These are phyloP conservation scores for Mycena venus DNA, from an alignment of 768 basidiomycete genomes.

Conservation along the genomic window DNA sequence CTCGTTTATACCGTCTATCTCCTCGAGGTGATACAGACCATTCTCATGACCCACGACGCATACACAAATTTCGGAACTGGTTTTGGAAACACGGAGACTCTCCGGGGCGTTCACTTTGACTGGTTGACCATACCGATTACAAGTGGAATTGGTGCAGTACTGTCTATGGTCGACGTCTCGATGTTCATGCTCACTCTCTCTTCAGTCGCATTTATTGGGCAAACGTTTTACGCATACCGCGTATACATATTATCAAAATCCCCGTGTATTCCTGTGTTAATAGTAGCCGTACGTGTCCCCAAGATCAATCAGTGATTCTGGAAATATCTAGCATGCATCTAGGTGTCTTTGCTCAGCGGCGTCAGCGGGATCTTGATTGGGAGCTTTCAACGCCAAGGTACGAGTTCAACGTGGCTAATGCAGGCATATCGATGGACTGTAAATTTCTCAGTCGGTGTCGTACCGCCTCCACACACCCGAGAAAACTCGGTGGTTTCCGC, in stretches of 20 bases:
- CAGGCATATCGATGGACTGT: background rate
- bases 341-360: background rate
- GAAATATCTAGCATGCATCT: too few species aligned
- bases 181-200: background rate
- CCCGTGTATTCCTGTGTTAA: background rate
- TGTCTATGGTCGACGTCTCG: background rate
- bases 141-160: background rate
- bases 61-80: background rate
- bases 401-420: background rate
- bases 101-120: background rate
- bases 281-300: background rate
- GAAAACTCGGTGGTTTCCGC: background rate
- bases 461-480: background rate
- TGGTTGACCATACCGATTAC: background rate
- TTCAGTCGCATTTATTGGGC: background rate
- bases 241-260: background rate
- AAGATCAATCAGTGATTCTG: background rate
- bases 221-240: background rate
- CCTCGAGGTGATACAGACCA: background rate
- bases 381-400: background rate
- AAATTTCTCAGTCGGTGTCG: background rate
- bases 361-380: background rate
- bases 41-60: background rate
- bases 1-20: background rate
- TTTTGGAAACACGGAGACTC: background rate